phyloP scores from a whole-genome alignment of 768 basidiomycete genomes.

The Lentinula detonsa region DNA sequence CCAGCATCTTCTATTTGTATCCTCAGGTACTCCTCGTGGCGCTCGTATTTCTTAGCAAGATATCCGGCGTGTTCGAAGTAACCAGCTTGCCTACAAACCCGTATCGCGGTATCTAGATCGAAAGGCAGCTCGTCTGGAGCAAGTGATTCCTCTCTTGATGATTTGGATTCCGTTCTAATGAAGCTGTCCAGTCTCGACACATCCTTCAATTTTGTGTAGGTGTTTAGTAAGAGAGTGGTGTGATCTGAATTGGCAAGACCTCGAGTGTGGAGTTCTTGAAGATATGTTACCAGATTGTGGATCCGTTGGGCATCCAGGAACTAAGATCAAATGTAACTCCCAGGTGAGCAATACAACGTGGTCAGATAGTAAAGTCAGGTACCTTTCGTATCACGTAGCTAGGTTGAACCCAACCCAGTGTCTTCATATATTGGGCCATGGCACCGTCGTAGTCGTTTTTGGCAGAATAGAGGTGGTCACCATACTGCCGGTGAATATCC shows the following conservation, averaged over 20 bases:
- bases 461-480: slow-evolving; percentile 75
- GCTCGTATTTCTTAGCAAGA: slow-evolving; percentile 84
- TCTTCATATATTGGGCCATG: slow-evolving; percentile 88
- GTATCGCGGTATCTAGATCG: slow-evolving; percentile 94
- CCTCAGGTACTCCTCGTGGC: slow-evolving; percentile 89
- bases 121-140: slow-evolving; percentile 74
- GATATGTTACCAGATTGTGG: slow-evolving; percentile 89
- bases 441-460: slow-evolving; percentile 92
- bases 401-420: slow-evolving; percentile 83
- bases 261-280: slow-evolving; percentile 89
- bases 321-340: slow-evolving; percentile 30
- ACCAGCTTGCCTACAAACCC: slow-evolving; percentile 93
- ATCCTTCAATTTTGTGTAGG: slow-evolving; percentile 96
- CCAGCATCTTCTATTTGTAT: slow-evolving; percentile 93
- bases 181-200: slow-evolving; percentile 83
- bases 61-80: slow-evolving; percentile 95
- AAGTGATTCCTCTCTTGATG: slow-evolving; percentile 28
- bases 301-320: slow-evolving; percentile 96
- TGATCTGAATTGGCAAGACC: slow-evolving; percentile 94
- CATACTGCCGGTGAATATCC: slow-evolving; percentile 86
- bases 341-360: not conserved
- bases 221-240: slow-evolving; percentile 93
- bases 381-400: slow-evolving; percentile 98
- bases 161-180: slow-evolving; percentile 77
- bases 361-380: not conserved